Evolutionary conservation across 805 yeast species (phyloP), one percentile per base, ranked within the genome.

Genomic region (Kregervanrija pseudodelftensis): DNA sequence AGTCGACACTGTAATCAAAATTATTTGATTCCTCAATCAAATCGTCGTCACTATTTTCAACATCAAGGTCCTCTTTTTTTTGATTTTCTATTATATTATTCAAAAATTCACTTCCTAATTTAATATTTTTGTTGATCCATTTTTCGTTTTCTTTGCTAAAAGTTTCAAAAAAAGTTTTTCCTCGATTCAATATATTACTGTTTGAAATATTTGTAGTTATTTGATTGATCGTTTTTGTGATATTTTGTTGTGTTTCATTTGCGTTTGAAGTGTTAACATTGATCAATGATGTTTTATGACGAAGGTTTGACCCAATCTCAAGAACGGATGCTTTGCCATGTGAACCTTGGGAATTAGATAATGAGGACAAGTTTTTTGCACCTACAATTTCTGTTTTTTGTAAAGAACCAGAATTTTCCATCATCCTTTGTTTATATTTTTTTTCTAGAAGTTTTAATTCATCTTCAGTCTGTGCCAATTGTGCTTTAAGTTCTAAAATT

Each of bases 401-500:
- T 22, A 8, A 22, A 22, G 28, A 22, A 7, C 8, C 28, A 22
- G 28, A 22, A 22, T 22, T 22, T 5, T 22, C 28, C 28, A 22
- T 22, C 28, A 22, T 36, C 39, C 22, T 9, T n/a, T 40, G 31
- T 28, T 54, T 58, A 47, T 70, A 68, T 41, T 51, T 49, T 3
- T 38, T 33, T 42, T 72, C 74, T 32, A 73, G 45, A 4, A 51
- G 51, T 12, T 53, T 54, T 16, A 74, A 48, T 30, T 74, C 76
- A 4, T 52, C 53, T 49, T 70, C 70, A 3, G 72, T 58, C 33
- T 58, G 59, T 12, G 63, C 55, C n/a, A 79, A 57, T 49, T 68
- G 66, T n/a, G 66, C 60, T 52, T 72, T 74, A 45, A 76, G 56
- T 40, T 77, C 82, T 13, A 68, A 49, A 8, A 79, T 69, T 44